Evolutionary conservation across 1,284 basidiomycete genomes (phyloP).

Genomic region (Coriolopsis trogii): DNA sequence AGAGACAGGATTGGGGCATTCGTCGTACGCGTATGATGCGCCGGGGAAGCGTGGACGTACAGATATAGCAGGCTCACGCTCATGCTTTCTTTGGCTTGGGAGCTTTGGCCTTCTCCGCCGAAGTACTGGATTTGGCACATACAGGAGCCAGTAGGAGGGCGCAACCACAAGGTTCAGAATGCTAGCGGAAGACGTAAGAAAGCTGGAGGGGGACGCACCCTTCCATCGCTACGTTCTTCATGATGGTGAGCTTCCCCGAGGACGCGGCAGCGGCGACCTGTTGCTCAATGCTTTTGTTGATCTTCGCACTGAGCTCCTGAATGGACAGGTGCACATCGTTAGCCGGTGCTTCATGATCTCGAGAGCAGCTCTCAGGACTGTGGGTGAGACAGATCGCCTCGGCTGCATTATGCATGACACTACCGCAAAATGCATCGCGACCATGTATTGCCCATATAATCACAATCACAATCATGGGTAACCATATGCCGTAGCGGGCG

Average conservation of each 20-base stretch:
- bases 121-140: too few species aligned
- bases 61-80: conserved; percentile 1
- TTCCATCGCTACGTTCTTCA: conserved; percentile 66
- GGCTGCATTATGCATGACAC: too few species aligned
- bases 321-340: background rate
- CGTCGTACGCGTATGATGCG: too few species aligned
- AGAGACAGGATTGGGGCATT: too few species aligned
- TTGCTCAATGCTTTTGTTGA: conserved; percentile 86
- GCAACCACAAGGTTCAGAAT: background rate
- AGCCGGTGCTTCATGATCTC: too few species aligned
- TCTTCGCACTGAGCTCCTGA: conserved; percentile 85
- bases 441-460: background rate
- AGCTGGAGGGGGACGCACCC: conserved; percentile 41
- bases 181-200: background rate
- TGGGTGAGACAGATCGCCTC: too few species aligned
- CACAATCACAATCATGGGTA: background rate
- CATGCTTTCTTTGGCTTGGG: conserved; percentile 26
- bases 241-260: conserved; percentile 84
- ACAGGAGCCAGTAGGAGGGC: background rate
- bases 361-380: too few species aligned
- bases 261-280: conserved; percentile 90
- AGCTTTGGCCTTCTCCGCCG: conserved; percentile 21
- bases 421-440: too few species aligned
- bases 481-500: background rate
- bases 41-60: too few species aligned